Percentiles rank a stretch among this genome's conserved stretches.
Evolutionary conservation across 441 rosid species (phyloP).

Genomic region (Adansonia grandidieri): DNA sequence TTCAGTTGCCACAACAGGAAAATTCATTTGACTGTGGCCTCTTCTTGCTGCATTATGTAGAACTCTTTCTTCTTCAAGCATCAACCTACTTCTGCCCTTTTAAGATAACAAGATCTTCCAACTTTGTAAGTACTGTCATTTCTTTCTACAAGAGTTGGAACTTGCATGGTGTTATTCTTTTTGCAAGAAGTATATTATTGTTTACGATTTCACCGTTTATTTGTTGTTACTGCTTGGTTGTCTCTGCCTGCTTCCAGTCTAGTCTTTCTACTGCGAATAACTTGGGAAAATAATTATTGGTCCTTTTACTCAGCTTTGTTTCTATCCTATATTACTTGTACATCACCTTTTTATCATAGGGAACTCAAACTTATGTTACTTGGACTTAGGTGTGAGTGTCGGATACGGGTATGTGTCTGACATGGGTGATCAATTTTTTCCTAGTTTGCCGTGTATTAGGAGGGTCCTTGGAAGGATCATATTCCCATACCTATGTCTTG

Average conservation of each 20-base stretch:
- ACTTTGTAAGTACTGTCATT: constrained; percentile 55
- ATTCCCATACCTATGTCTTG: too few species aligned
- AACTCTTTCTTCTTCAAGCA: constrained; percentile 67
- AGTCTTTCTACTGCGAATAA: background rate
- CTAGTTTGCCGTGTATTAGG: too few species aligned
- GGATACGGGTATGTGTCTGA: too few species aligned
- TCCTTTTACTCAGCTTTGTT: background rate
- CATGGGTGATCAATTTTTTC: too few species aligned
- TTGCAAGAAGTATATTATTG: background rate
- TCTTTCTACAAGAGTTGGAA: constrained; percentile 15
- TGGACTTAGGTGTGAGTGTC: too few species aligned
- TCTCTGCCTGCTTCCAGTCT: background rate
- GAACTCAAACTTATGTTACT: background rate
- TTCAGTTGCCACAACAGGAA: constrained; percentile 87
- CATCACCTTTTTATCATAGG: background rate
- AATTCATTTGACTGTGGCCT: constrained; percentile 87
- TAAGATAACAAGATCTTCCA: constrained; percentile 41
- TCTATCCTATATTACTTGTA: background rate
- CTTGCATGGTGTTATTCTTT: background rate
- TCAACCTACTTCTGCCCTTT: constrained; percentile 62
- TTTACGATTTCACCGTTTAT: background rate
- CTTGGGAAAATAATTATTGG: background rate
- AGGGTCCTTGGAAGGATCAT: too few species aligned
- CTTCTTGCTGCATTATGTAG: constrained; percentile 80
- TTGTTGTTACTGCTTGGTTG: background rate